Evolutionary conservation across 768 basidiomycete genomes (phyloP).

Genomic region (Boletus eberwhitei): DNA sequence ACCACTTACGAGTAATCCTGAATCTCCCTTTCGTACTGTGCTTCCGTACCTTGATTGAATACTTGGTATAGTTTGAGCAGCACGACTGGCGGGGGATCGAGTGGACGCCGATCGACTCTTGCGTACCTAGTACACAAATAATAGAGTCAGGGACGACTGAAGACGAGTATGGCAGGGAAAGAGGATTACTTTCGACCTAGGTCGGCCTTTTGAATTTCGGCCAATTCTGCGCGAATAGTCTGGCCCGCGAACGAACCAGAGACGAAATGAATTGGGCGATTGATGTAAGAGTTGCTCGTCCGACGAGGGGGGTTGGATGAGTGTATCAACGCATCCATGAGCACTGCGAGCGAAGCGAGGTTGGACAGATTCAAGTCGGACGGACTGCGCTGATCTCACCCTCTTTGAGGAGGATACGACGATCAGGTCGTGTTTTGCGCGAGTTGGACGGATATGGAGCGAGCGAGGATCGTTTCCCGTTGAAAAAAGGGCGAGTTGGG

Average conservation of each 20-base stretch:
- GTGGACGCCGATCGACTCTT: slow-evolving; percentile 59
- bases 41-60: slow-evolving; percentile 36
- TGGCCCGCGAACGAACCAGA: slow-evolving; percentile 60
- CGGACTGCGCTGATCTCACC: slow-evolving; percentile 3
- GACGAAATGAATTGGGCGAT: slow-evolving; percentile 49
- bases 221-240: slow-evolving; percentile 50
- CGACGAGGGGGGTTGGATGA: slow-evolving; percentile 22
- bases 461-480: not conserved
- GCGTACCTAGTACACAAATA: slow-evolving; percentile 42
- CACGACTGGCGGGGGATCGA: slow-evolving; percentile 64
- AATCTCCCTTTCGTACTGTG: slow-evolving; percentile 47
- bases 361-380: not conserved
- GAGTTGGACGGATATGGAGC: slow-evolving; percentile 9
- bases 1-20: slow-evolving; percentile 45
- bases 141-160: slow-evolving; percentile 2
- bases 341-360: not conserved
- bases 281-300: slow-evolving; percentile 27
- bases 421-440: slow-evolving; percentile 15
- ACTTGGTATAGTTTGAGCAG: slow-evolving; percentile 51
- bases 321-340: slow-evolving; percentile 21
- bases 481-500: not conserved
- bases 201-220: slow-evolving; percentile 65
- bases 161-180: not conserved
- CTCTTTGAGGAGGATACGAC: slow-evolving; percentile 1
- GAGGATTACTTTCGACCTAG: slow-evolving; percentile 58